Evolutionary conservation across 1,139 yeast species (phyloP).

Genomic region (Williopsis jadinii): DNA sequence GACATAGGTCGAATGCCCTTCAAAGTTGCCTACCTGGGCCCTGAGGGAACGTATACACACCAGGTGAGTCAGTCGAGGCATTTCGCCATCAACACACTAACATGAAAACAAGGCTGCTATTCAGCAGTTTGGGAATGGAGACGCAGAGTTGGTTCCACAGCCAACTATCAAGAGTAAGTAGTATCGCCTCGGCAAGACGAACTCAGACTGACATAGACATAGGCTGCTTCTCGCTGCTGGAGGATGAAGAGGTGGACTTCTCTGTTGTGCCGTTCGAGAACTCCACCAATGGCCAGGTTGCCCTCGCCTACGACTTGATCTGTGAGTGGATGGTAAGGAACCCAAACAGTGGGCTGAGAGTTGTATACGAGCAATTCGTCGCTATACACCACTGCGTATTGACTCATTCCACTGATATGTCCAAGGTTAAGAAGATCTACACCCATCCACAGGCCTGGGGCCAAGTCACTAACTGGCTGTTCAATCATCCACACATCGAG

Average conservation of each 20-base stretch:
- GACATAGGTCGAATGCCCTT: not conserved
- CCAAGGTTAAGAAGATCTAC: slow-evolving; percentile 50
- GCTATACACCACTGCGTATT: slow-evolving; percentile 75
- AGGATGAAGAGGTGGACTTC: slow-evolving; percentile 42
- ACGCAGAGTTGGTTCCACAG: slow-evolving; percentile 18
- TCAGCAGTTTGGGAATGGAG: slow-evolving; percentile 53
- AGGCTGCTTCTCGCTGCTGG: slow-evolving; percentile 55
- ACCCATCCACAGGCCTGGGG: slow-evolving; percentile 99
- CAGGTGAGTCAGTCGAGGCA: slow-evolving; percentile 46
- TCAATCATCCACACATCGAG: slow-evolving; percentile 31
- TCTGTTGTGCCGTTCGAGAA: slow-evolving; percentile 92
- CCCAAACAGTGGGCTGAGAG: slow-evolving; percentile 33
- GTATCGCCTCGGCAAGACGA: too few species aligned
- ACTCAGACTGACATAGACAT: slow-evolving; percentile 9
- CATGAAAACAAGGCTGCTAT: slow-evolving; percentile 50
- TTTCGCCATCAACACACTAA: not conserved
- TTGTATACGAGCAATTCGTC: slow-evolving; percentile 77
- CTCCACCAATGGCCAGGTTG: slow-evolving; percentile 92
- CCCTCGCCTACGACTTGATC: slow-evolving; percentile 72
- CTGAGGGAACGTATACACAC: slow-evolving; percentile 86
- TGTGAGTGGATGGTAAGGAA: slow-evolving; percentile 49
- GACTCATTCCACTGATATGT: slow-evolving; percentile 37
- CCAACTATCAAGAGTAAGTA: slow-evolving; percentile 26
- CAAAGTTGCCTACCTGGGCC: slow-evolving; percentile 73
- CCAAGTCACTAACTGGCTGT: slow-evolving; percentile 58